Percentiles rank a stretch among this genome's conserved stretches.
Evolutionary conservation across 805 yeast genomes (phyloP).

Genomic region (Ogataea saltuana): DNA sequence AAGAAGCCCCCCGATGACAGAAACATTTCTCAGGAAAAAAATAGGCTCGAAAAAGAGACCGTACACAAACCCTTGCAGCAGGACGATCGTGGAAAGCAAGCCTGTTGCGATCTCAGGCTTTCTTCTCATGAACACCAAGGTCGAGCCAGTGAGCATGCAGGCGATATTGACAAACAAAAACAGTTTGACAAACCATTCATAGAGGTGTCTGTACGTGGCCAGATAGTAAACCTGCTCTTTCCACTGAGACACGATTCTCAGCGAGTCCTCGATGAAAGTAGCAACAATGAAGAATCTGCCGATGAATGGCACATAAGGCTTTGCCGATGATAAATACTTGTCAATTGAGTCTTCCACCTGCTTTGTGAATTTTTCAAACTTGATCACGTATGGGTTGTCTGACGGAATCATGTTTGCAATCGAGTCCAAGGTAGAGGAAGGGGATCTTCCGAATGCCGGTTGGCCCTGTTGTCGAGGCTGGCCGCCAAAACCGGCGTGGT

Average conservation of each 20-base stretch:
- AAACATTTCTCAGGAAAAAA: constrained; percentile 82
- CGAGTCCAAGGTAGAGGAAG: constrained; percentile 25
- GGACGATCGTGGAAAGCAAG: constrained; percentile 66
- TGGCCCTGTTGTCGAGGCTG: constrained; percentile 12
- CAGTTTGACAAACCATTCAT: constrained; percentile 73
- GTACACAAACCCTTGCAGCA: constrained; percentile 83
- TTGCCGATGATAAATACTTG: constrained; percentile 50
- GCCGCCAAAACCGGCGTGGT: constrained; percentile 11
- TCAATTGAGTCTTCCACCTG: constrained; percentile 56
- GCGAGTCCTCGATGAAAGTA: constrained; percentile 87
- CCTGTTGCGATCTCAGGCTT: constrained; percentile 69
- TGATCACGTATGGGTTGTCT: constrained; percentile 33
- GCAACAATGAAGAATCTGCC: constrained; percentile 92
- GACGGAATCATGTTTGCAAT: constrained; percentile 35
- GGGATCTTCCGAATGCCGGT: constrained; percentile 10
- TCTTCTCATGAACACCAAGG: constrained; percentile 67
- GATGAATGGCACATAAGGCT: constrained; percentile 80
- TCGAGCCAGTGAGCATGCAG: constrained; percentile 73
- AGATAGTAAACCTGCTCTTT: constrained; percentile 83
- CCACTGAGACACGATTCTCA: constrained; percentile 87
- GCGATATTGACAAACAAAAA: constrained; percentile 64
- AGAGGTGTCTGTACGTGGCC: constrained; percentile 75
- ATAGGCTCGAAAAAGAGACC: constrained; percentile 81
- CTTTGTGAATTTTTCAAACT: constrained; percentile 53
- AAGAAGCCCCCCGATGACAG: constrained; percentile 89